Evolutionary conservation across 2,329 filamentous ascomycete genomes (phyloP).

Genomic region (Alternaria solani): DNA sequence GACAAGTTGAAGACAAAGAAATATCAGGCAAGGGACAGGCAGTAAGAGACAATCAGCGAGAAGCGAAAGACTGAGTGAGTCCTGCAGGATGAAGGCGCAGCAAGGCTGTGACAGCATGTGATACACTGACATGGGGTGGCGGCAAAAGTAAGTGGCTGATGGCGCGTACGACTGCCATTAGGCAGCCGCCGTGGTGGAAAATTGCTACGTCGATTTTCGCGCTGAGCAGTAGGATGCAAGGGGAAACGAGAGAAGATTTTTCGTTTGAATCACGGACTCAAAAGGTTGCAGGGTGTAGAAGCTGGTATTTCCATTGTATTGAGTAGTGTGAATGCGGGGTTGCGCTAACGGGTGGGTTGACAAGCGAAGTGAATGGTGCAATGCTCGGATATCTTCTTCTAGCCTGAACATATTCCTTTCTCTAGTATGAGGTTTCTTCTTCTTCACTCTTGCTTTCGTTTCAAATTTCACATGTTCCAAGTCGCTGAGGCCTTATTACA

Average conservation of each 20-base stretch:
- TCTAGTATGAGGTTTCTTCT: neutral
- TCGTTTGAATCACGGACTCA: neutral
- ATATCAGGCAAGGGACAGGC: neutral
- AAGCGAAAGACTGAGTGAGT: no score
- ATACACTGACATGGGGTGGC: neutral
- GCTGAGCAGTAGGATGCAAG: neutral
- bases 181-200: no score
- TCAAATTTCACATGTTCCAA: no score
- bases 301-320: neutral
- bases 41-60: neutral
- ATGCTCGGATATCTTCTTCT: no score
- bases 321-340: neutral
- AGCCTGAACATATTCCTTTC: neutral
- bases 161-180: neutral
- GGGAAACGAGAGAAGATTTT: neutral
- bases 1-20: constrained; percentile 2
- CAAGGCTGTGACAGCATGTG: constrained; percentile 12
- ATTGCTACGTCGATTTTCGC: neutral
- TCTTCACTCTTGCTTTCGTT: no score
- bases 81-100: constrained; percentile 5
- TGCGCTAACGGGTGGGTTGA: neutral
- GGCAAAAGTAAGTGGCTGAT: neutral
- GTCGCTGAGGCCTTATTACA: no score
- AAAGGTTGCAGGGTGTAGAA: neutral
- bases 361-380: neutral